Base-by-base conservation (phyloP, 257 asterid genomes). In the Nicotiana otophora region DNA sequence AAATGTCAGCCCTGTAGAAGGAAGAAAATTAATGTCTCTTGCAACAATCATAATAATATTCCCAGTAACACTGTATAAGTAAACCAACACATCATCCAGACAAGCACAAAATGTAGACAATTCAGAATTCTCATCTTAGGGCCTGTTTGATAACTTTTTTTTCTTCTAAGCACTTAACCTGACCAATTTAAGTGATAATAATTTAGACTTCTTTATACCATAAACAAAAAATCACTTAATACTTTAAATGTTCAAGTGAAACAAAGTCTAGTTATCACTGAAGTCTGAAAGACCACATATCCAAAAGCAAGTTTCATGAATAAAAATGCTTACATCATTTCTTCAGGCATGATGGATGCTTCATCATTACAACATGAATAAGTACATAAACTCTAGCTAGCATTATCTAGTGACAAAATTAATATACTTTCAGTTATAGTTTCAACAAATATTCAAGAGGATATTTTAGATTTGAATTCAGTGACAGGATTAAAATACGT, bases 1-100 rank as follows among this genome's bases (percentile, higher is more conserved):
- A 96, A 82, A 96, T 96, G 86, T 96, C 99, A 79, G 98, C 99
- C 93, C 99, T 96, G 92, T 48, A 83, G 81, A 70, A 84, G 81
- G 76, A 79, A 55, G 58, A 63, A 67, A 79, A 80, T 26, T 74
- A 74, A 36, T 14, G 39, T 48, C 42, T 23, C 53, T 48, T 46
- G 80, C 80, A 74, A 46, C 60, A 5, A 74, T 74, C 26, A 48
- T 74, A 17, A 26, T 14, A 26, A 74, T 48, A 26, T 26, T 74
- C 20, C 28, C 42, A 48, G 23, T 48, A 19, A 74, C 80, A 60
- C 15, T 26, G 62, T 53, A 14, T 26, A 14, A 74, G 80, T 14
- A 74, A 14, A 74, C 62, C 26, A 26, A 31, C 26, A 51, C 28
- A 48, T 26, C 62, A 74, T 15, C 26, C 28, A 26, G 80, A 74